These are phyloP conservation scores for Aspergillus asperescens DNA, from an alignment of 495 filamentous ascomycete genomes.

Conservation along the genomic window DNA sequence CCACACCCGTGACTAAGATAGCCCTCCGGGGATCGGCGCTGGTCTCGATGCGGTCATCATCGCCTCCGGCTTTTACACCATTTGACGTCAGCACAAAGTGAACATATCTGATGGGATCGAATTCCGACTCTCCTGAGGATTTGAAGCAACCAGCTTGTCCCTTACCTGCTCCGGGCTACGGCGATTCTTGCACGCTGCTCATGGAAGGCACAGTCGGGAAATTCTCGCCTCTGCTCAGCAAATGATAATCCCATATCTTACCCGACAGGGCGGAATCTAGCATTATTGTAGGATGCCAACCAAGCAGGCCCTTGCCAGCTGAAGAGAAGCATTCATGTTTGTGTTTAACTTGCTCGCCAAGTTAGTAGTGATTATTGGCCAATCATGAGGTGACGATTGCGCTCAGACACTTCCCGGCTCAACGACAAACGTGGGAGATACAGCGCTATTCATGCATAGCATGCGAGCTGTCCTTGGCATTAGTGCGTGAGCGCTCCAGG, in stretches of 20 bases:
- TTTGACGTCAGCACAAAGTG: conserved; percentile 6
- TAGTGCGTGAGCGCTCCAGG: not conserved
- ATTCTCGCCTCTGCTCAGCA: conserved; percentile 8
- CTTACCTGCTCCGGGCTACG: too few species aligned
- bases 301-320: not conserved
- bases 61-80: not conserved
- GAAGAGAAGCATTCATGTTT: not conserved
- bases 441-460: conserved; percentile 1
- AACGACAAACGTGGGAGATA: not conserved
- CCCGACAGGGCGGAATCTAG: conserved; percentile 18
- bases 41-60: conserved; percentile 8
- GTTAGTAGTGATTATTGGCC: not conserved
- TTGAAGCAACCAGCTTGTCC: not conserved
- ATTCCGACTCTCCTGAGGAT: not conserved
- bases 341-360: not conserved
- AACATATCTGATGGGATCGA: not conserved
- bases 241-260: conserved; percentile 15
- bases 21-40: not conserved
- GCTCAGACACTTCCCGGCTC: not conserved
- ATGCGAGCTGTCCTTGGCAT: not conserved
- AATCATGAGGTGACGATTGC: not conserved
- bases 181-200: not conserved
- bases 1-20: too few species aligned
- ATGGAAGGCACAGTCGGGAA: not conserved
- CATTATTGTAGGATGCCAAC: conserved; percentile 13